Base-by-base conservation (phyloP, 2,329 filamentous ascomycete genomes). In the Byssothecium circinans region DNA sequence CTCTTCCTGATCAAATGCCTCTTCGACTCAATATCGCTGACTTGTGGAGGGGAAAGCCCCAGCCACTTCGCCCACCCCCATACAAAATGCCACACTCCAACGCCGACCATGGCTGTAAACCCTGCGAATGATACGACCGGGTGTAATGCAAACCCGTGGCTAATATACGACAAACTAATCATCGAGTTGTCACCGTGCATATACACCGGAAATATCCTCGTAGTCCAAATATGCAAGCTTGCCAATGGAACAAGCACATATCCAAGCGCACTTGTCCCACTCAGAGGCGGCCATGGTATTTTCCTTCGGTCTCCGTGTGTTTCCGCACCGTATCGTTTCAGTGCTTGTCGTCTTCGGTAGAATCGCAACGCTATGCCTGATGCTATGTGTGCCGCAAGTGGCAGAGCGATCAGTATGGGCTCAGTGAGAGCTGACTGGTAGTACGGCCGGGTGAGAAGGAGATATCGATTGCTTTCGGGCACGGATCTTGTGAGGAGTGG, bases 61-160 rank as follows among this genome's bases (percentile, higher is more conserved):
- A 91, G 74, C 88, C 89, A 96, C 69, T 83, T 87, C n/a, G 89
- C 88, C 73, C 84, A 83, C 2, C 91, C 91, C 83, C 90, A 95
- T 7, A 88, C 82, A 68, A 91, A 84, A 74, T 96, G 91, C 50
- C 85, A 88, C 19, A 82, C 84, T 0, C 84, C 87, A 0, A 86
- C 72, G 14, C 75, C 75, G 6, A 96, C 75, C 40, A 96, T 76
- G 1, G 84, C 79, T 1, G 76, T 62, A 68, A 95, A 96, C 1
- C 87, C 85, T 1, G 79, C 58, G 67, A 84, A 87, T n/a, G 87
- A 83, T 8, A 86, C 68, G 1, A 78, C 56, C 0, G 86, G 84
- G 61, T 89, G 86, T 12, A 82, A 80, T 23, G 87, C 84, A 64
- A 96, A 94, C 2, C 89, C 89, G 71, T 97, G 91, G 11, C 86